Base-by-base conservation (phyloP, 352 stramenopile genomes). In the Phytophthora tentaculata region DNA sequence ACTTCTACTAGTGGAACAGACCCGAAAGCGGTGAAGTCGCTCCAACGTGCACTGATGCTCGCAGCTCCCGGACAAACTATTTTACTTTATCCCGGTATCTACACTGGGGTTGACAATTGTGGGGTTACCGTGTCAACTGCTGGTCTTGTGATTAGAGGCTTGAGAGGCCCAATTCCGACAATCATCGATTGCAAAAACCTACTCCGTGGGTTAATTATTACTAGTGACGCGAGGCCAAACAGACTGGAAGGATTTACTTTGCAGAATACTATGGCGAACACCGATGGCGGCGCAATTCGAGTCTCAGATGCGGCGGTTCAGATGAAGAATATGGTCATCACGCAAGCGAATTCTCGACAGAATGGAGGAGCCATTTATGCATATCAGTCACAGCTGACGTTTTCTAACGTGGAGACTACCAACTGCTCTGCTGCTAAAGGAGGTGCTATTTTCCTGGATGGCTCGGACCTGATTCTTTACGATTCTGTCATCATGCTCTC, bases 61-160 rank as follows among this genome's bases (percentile, higher is more conserved):
- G 80, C 67, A 2, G 59, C 62, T 6, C 22, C 66, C 0, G 41
- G 61, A 3, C 65, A 86, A 51, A 80, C 64, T 0, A 81, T 91
- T 41, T 58, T 89, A 12, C 16, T 91, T 20, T 90, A 90, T 53
- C 81, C 77, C 2, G 81, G 81, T 1, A 67, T 67, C 0, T 89
- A 81, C 41, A 56, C 12, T 3, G 79, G 79, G 0, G 10, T 23
- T 3, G 26, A 66, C 2, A 88, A 90, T 48, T 91, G 83, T 51
- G 67, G 70, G 4, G n/a, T 86, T 6, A 48, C 32, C 50, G 23
- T 86, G 4, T 50, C 52, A 6, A 73, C 45, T 0, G 24, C 55
- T 7, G 43, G 62, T 16, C 45, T 90, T 16, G 70, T 67, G 0
- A 79, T 90, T 41, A 73, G 76, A 23, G 83, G 83, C 0, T 52